Evolutionary conservation across 768 basidiomycete species (phyloP).

Genomic region (Phallus indusiatus): DNA sequence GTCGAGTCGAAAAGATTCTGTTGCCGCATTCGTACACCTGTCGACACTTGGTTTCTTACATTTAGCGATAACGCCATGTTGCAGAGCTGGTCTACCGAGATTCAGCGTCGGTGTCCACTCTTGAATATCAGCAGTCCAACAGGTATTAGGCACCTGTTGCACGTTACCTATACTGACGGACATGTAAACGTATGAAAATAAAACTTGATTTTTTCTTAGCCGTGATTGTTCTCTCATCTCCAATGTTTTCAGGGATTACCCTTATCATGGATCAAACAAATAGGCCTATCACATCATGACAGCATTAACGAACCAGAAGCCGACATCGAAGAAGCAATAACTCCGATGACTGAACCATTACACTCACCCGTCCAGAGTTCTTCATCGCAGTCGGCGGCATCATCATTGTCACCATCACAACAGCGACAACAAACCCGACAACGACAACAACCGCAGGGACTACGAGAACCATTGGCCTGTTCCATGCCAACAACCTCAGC

Average conservation of each 20-base stretch:
- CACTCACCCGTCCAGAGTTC: neutral
- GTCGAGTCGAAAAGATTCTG: neutral
- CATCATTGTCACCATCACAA: neutral
- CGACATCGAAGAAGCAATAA: neutral
- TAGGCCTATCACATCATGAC: neutral
- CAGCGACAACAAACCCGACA: neutral
- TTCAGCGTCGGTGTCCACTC: conserved; percentile 1
- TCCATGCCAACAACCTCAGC: too few species aligned
- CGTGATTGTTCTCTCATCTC: neutral
- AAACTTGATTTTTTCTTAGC: neutral
- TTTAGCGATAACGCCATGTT: neutral
- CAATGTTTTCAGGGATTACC: conserved; percentile 2
- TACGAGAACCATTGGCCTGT: too few species aligned
- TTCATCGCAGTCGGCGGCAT: neutral
- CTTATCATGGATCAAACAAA: neutral
- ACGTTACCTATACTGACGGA: conserved; percentile 1
- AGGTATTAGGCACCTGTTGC: neutral
- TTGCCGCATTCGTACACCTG: neutral
- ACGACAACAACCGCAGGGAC: too few species aligned
- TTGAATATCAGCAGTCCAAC: conserved; percentile 4
- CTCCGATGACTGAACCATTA: neutral
- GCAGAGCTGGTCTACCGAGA: neutral
- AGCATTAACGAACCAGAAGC: neutral
- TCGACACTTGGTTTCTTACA: conserved; percentile 1
- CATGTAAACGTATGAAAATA: neutral